Percentiles rank a stretch among this genome's conserved stretches.
Evolutionary conservation across 805 yeast species (phyloP).

Genomic region (Nadsonia fulvescens): DNA sequence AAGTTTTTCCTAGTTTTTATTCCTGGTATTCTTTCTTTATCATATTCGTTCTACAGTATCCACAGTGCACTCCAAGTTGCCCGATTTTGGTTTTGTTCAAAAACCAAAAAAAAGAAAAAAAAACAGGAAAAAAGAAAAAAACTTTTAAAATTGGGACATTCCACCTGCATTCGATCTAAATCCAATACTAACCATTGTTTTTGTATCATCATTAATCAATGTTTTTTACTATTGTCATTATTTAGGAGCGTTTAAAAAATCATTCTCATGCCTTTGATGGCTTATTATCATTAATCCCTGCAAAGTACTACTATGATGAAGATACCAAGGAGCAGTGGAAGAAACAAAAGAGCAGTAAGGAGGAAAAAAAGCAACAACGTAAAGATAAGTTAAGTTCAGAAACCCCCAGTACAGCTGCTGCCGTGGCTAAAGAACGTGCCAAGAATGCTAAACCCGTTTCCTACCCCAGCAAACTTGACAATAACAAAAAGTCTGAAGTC

Average conservation of each 20-base stretch:
- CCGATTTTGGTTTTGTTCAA: too few relatives aligned
- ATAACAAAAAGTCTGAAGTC: conserved; percentile 1
- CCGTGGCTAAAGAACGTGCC: conserved; percentile 20
- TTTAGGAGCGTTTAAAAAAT: conserved; percentile 16
- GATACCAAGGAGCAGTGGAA: conserved; percentile 85
- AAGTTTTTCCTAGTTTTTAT: too few relatives aligned
- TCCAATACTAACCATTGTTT: too few relatives aligned
- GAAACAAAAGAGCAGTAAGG: conserved; percentile 51
- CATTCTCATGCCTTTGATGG: conserved; percentile 55
- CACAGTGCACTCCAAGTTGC: too few relatives aligned
- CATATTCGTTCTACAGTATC: too few relatives aligned
- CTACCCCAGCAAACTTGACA: too few relatives aligned
- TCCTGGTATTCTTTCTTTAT: too few relatives aligned
- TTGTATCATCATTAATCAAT: too few relatives aligned
- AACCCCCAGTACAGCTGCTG: conserved; percentile 14
- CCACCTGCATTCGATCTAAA: too few relatives aligned
- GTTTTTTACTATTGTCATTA: conserved; percentile 5
- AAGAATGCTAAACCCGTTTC: conserved; percentile 16
- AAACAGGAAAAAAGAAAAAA: too few relatives aligned
- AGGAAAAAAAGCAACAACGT: conserved; percentile 45
- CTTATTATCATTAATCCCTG: conserved; percentile 75
- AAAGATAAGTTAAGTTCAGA: conserved; percentile 60
- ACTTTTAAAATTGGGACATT: too few relatives aligned
- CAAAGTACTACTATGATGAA: conserved; percentile 84
- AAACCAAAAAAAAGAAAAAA: too few relatives aligned